A percentile compares a stretch with the other conserved stretches of the same genome.
Conservation (phyloP, 148 eudicot species). For the Diospyros lotus region DNA sequence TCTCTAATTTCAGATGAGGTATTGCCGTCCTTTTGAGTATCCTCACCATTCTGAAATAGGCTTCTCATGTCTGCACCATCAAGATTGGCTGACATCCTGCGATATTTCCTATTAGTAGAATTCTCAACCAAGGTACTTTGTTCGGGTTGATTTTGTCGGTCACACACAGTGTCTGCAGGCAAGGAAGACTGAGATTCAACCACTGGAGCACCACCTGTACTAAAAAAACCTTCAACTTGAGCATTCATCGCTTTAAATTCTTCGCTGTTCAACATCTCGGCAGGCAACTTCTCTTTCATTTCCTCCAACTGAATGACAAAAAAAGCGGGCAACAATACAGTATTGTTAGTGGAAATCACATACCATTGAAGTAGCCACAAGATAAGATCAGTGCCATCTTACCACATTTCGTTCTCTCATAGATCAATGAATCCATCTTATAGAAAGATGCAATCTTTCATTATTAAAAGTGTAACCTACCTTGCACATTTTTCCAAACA, state of each 20-base stretch:
- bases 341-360: background rate
- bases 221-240: conserved; percentile 42
- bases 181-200: conserved; percentile 18
- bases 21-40: conserved; percentile 14
- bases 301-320: conserved; percentile 48
- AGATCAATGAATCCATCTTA: no score
- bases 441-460: no score
- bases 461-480: no score
- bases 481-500: no score
- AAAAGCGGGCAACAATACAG: conserved; percentile 5
- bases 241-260: conserved; percentile 40
- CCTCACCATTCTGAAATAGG: conserved; percentile 8
- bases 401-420: no score
- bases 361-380: no score
- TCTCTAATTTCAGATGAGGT: conserved; percentile 30
- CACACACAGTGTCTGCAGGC: conserved; percentile 2
- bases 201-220: conserved; percentile 21
- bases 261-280: conserved; percentile 37
- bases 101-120: no score
- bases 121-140: background rate
- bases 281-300: conserved; percentile 44
- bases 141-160: conserved; percentile 10
- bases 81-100: no score
- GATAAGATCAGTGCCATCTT: no score
- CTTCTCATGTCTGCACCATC: no score